Base-by-base conservation (phyloP, 2,329 filamentous ascomycete genomes). In the Claviceps monticola region DNA sequence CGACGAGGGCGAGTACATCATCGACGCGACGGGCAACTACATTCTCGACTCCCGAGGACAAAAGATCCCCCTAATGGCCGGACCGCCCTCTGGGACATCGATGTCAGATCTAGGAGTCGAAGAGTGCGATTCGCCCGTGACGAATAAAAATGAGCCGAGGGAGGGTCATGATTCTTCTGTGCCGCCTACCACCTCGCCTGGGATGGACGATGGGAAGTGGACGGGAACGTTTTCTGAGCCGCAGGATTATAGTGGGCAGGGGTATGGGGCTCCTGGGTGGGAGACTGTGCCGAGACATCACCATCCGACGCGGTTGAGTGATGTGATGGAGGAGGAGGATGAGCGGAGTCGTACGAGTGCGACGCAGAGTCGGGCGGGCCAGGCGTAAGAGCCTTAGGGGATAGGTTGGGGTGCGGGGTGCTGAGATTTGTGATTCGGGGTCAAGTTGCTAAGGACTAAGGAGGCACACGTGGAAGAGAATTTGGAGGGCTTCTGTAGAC, bases 301-400 rank as follows among this genome's bases (percentile, higher is more conserved):
- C 58, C 88, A 95, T 67, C 89, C 89, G 0, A 95, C 89, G 8
- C 74, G 90, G 52, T 72, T 95, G 56, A 95, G 88, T 65, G 89
- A 95, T 67, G 89, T 95, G 29, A 76, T 93, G 34, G 85, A 89
- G 62, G 88, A 88, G 62, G 84, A 94, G 56, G 87, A 93, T 58
- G 88, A 94, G 67, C 75, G 82, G 49, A 87, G 85, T 63, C 79
- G 85, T 21, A 87, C 84, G 14, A 86, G 84, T 58, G 82, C 81
- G 11, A 84, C 82, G 63, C 77, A 81, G 55, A 81, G 78, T 61
- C 75, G 77, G 14, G 44, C 16, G 36, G 60, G 60, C 42, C 66
- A 34, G 8, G 45, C 13, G 13, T 1, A n/a, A n/a, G 6, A 11
- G 41, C 9, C 21, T 13, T 14, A 23, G 8, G 6, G n/a, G 14